Evolutionary conservation across 139 green algal genomes (phyloP).

Genomic region (Monoraphidium neglectum): DNA sequence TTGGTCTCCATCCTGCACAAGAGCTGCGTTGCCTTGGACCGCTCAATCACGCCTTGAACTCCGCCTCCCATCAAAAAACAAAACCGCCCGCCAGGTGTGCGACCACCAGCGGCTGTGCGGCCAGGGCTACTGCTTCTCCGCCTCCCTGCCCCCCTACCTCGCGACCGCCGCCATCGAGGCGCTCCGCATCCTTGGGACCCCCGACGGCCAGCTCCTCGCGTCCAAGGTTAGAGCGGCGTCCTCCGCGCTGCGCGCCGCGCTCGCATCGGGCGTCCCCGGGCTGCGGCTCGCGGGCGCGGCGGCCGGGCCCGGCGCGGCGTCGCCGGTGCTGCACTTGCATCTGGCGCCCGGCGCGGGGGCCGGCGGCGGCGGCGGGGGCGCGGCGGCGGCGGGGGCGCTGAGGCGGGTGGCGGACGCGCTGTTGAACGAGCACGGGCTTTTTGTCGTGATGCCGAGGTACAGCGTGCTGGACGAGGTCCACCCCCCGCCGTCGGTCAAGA

Average conservation of each 20-base stretch:
- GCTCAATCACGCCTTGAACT: too few relatives aligned
- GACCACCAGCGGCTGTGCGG: constrained; percentile 92
- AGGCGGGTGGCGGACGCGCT: not conserved
- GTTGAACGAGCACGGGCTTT: constrained; percentile 33
- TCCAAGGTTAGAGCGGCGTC: not conserved
- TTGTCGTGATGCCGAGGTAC: constrained; percentile 57
- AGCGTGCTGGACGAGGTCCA: constrained; percentile 50
- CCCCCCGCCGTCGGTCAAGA: constrained; percentile 47
- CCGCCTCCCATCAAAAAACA: too few relatives aligned
- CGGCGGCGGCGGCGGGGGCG: not conserved
- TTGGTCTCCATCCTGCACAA: too few relatives aligned
- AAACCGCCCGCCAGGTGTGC: constrained; percentile 69
- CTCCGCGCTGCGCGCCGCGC: not conserved
- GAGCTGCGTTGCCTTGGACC: too few relatives aligned
- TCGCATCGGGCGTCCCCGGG: not conserved
- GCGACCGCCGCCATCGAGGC: constrained; percentile 58
- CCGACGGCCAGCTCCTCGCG: not conserved
- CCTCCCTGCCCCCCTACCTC: constrained; percentile 94
- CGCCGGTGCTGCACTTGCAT: too few relatives aligned
- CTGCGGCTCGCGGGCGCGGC: not conserved
- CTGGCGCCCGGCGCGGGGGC: not conserved
- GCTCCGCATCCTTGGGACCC: constrained; percentile 7
- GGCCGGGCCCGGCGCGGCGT: not conserved
- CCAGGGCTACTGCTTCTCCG: constrained; percentile 95
- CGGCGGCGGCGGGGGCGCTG: not conserved